Base-by-base conservation (phyloP, 495 filamentous ascomycete genomes). In the Aspergillus sclerotiicarbonarius region DNA sequence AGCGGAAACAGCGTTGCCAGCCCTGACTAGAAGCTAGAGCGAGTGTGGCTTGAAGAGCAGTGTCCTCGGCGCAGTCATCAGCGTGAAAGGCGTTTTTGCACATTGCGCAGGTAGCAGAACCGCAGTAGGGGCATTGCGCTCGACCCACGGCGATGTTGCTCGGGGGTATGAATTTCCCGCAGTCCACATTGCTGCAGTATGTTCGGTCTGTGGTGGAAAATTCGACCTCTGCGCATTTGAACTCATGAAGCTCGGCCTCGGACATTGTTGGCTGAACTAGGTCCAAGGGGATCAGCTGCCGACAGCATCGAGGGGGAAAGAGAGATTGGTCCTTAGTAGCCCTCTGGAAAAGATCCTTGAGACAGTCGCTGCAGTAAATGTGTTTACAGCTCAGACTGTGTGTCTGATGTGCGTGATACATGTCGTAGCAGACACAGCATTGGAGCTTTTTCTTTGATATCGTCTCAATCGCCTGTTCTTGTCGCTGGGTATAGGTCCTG, bases 1-100 rank as follows among this genome's bases (percentile, higher is more conserved):
- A 88, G 54, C 80, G 78, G 60, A 80, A 83, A 63, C 85, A 88
- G 29, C 85, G 70, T 64, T 76, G 69, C 85, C 84, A 87, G 20
- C 82, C 81, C 18, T 77, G 73, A 35, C 68, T 74, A 59, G 82
- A 77, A 29, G 80, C 82, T 64, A 84, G 80, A 54, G 77, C 72
- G 13, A 88, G 62, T 3, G 84, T 83, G 4, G 77, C 78, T 18
- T 68, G 51, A 6, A 74, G 53, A 3, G 51, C 64, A 31, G 62
- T 57, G 41, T 74, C 72, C 48, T 81, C 74, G 8, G 82, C 82
- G 54, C 85, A 88, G 62, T 85, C 80, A 61, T 66, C 69, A 0
- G 81, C 73, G 48, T 85, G 82, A 0, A 60, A 44, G 1, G 51
- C 10, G 30, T 35, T 51, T 30, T 51, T 54, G 16, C 55, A 62